Conservation (phyloP, 352 stramenopile species). For the Globisporangium alternatum region DNA sequence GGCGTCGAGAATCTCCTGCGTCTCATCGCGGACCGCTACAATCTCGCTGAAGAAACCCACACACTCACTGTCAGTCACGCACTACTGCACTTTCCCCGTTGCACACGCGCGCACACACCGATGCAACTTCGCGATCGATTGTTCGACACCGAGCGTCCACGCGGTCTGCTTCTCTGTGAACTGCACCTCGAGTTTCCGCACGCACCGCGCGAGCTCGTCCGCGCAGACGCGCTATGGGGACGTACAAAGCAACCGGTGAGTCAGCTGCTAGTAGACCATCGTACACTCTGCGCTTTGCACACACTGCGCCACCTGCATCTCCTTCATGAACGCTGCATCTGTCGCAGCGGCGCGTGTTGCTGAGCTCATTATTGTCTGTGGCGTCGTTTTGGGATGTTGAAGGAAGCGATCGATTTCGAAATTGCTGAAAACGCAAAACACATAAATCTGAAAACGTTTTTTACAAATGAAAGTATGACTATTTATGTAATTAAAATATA, state of each 20-base stretch:
- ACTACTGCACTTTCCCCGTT: neutral
- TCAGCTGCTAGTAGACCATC: neutral
- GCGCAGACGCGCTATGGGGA: slow-evolving; percentile 13
- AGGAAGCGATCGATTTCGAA: neutral
- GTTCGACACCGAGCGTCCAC: slow-evolving; percentile 9
- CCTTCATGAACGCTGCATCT: slow-evolving; percentile 10
- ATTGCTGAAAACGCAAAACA: too few species aligned
- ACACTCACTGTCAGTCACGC: neutral
- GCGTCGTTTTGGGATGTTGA: neutral
- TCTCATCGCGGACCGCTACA: slow-evolving; percentile 8
- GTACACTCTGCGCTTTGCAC: neutral
- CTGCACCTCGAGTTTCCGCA: slow-evolving; percentile 14
- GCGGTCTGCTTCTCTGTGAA: neutral
- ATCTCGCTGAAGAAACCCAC: slow-evolving; percentile 7
- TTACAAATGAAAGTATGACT: too few species aligned
- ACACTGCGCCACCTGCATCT: slow-evolving; percentile 10
- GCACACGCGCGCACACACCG: neutral
- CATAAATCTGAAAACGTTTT: too few species aligned
- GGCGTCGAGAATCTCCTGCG: slow-evolving; percentile 3
- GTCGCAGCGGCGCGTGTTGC: neutral
- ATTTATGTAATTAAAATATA: neutral
- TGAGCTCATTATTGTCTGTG: neutral
- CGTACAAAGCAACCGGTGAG: neutral
- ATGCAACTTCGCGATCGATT: neutral
- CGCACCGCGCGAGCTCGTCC: slow-evolving; percentile 17